These are phyloP conservation scores for Fusarium praegraminearum DNA, from an alignment of 2,329 filamentous ascomycete species.

Conservation along the genomic window DNA sequence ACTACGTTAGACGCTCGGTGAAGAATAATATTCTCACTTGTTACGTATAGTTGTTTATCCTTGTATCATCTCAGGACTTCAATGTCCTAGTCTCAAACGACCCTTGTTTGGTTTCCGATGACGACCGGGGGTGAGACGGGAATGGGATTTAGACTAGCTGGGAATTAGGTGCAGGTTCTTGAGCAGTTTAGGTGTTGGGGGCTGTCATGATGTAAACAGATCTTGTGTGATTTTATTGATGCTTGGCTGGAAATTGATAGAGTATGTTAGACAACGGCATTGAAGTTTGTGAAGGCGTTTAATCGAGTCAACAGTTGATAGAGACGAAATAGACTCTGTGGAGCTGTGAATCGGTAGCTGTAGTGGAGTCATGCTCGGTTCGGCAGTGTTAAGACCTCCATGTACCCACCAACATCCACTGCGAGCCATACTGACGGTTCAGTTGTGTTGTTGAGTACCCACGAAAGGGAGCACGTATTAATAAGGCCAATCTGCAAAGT, in stretches of 20 bases:
- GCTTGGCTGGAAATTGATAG: neutral
- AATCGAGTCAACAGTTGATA: neutral
- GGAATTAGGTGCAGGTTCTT: neutral
- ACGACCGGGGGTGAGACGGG: constrained; percentile 17
- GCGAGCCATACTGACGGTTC: constrained; percentile 35
- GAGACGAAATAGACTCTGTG: constrained; percentile 1
- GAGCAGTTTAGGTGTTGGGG: neutral
- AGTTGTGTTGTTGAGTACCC: constrained; percentile 3
- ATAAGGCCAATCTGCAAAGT: neutral
- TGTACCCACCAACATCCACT: constrained; percentile 38
- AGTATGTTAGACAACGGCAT: neutral
- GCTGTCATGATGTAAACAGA: neutral
- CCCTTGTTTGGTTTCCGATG: constrained; percentile 36
- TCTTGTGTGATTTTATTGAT: neutral
- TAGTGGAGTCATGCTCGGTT: constrained; percentile 14
- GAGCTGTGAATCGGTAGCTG: neutral
- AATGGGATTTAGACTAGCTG: constrained; percentile 7
- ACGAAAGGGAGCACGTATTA: neutral
- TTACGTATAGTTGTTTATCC: constrained; percentile 3
- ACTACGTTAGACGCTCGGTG: neutral
- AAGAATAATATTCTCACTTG: constrained; percentile 23
- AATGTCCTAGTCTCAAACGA: constrained; percentile 39
- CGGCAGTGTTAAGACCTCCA: constrained; percentile 17
- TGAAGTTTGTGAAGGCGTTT: neutral
- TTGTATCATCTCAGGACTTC: constrained; percentile 36